phyloP scores from a whole-genome alignment of 768 basidiomycete genomes.

The Pleurotus djamor region DNA sequence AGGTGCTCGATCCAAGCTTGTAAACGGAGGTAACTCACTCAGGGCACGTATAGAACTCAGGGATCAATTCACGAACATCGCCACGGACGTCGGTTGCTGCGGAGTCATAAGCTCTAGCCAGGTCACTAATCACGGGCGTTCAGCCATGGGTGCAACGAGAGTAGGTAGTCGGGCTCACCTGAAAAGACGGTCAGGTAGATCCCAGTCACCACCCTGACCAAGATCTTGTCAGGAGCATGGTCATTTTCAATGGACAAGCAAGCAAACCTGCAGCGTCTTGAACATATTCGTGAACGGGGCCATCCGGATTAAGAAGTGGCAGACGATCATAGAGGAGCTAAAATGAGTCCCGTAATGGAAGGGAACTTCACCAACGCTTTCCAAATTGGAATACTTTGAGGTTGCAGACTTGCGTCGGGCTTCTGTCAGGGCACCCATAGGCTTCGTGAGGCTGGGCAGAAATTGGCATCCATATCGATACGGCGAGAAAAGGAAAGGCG shows the following conservation, averaged over 20 bases:
- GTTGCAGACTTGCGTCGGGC: slow-evolving; percentile 74
- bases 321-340: slow-evolving; percentile 95
- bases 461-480: not conserved
- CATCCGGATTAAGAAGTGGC: slow-evolving; percentile 88
- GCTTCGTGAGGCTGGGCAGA: slow-evolving; percentile 62
- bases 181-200: slow-evolving; percentile 86
- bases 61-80: slow-evolving; percentile 92
- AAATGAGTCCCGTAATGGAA: slow-evolving; percentile 97
- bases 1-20: not conserved
- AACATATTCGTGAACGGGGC: slow-evolving; percentile 95
- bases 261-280: slow-evolving; percentile 68
- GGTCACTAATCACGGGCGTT: slow-evolving; percentile 44
- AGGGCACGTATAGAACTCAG: slow-evolving; percentile 84
- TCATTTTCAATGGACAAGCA: not conserved
- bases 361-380: slow-evolving; percentile 81
- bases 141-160: not conserved
- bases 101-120: slow-evolving; percentile 80
- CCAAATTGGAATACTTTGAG: slow-evolving; percentile 69
- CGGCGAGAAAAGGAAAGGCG: not conserved
- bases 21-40: slow-evolving; percentile 46
- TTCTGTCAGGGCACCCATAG: slow-evolving; percentile 88
- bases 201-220: slow-evolving; percentile 80
- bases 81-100: slow-evolving; percentile 85
- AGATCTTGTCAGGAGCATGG: not conserved
- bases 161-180: slow-evolving; percentile 33